Base-by-base conservation (phyloP, 768 basidiomycete genomes). In the Leucosporidium yakuticum region DNA sequence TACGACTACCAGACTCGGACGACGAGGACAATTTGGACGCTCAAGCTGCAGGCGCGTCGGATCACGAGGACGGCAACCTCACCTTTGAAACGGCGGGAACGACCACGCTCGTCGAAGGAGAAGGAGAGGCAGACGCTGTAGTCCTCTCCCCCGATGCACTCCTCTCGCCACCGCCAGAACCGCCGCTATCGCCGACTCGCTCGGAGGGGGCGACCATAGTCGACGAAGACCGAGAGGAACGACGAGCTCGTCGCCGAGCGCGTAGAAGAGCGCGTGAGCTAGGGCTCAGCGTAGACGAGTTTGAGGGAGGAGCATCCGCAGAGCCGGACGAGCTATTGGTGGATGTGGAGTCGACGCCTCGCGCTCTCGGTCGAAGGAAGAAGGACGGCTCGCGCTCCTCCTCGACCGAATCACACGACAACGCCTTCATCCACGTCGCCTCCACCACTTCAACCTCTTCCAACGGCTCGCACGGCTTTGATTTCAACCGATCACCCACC, bases 1-100 rank as follows among this genome's bases (percentile, higher is more conserved):
- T 70, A 4, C 62, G 69, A 3, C 51, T 70, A 19, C 49, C 49
- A 21, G 69, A 70, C 5, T 58, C 61, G 39, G 62, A 67, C 32
- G 69, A 63, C 51, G 69, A 71, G 15, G 60, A 25, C 2, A 57
- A 61, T 15, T 15, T 15, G 11, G 39, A 15, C 39, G 39, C 39
- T 44, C 39, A 44, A 15, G 11, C 14, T 9, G 14, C 39, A 8
- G 39, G 27, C 27, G 31, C 27, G 53, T 27, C 27, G 14, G 58
- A 12, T 14, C 36, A 34, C 7, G 57, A 57, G 29, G 39, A 34
- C 36, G 20, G n/a, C 2, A 47, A 15, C 29, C 25, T 8, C 6
- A 49, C 14, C 4, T 31, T 27, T 15, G 64, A 51, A 7, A 49
- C 25, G 7, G 64, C 60, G 14, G 62, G 50, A 0, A 65, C 23